Evolutionary conservation across 208 protist genomes (phyloP).

Genomic region (Trichomonas vaginalis): DNA sequence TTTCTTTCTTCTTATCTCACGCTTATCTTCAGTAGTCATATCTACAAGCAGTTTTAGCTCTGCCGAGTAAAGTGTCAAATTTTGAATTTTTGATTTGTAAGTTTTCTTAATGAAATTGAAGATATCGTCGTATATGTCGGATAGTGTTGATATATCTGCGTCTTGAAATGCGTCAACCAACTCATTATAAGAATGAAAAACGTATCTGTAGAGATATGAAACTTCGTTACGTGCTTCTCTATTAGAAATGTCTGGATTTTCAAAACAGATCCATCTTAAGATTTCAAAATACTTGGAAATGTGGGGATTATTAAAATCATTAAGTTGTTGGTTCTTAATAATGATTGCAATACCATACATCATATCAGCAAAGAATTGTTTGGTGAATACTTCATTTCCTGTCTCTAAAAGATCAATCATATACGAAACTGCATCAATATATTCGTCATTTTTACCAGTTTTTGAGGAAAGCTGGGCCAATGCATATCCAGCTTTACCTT

Average conservation of each 20-base stretch:
- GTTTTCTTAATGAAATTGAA: not conserved
- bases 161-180: not conserved
- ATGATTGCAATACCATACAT: not conserved
- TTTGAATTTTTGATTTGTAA: not conserved
- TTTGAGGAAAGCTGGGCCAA: not conserved
- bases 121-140: not conserved
- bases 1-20: no score
- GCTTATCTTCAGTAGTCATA: no score
- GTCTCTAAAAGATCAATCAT: not conserved
- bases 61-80: not conserved
- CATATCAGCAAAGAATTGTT: not conserved
- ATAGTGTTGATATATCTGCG: not conserved
- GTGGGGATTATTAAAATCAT: not conserved
- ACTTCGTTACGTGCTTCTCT: not conserved
- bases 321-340: not conserved
- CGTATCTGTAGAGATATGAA: not conserved
- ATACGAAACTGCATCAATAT: not conserved
- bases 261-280: not conserved
- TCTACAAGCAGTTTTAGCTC: no score
- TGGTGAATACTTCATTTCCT: not conserved
- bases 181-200: not conserved
- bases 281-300: not conserved
- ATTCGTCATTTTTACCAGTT: not conserved
- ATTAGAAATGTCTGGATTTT: not conserved
- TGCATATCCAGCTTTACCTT: not conserved